phyloP scores from a whole-genome alignment of 2,329 filamentous ascomycete species.

The Chaetomiaceae sp. region DNA sequence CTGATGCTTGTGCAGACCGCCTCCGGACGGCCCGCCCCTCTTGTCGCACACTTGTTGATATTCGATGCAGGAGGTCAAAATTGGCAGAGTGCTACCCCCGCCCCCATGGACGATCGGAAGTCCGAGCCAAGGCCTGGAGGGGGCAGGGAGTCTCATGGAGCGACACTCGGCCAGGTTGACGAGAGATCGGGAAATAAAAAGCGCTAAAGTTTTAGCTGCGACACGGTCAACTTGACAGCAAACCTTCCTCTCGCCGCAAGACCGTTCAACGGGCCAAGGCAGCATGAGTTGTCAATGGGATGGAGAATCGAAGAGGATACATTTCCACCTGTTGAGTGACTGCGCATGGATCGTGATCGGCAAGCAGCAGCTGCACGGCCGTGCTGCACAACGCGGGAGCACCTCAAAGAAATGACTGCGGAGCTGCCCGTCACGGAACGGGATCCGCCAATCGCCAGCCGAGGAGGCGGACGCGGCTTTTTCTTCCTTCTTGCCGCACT shows the following conservation, averaged over 20 bases:
- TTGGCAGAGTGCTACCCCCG: no score
- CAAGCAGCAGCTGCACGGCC: conserved; percentile 12
- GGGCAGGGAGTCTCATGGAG: no score
- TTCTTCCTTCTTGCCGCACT: neutral
- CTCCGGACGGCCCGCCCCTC: conserved; percentile 6
- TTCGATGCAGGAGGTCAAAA: neutral
- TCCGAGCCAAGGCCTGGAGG: no score
- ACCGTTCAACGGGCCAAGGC: no score
- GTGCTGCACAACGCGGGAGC: neutral
- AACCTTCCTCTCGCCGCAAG: no score
- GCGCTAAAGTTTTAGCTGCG: no score
- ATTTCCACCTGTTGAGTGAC: neutral
- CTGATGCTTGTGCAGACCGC: conserved; percentile 14
- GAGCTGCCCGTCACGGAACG: neutral
- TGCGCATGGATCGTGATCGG: conserved; percentile 17
- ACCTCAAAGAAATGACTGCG: neutral
- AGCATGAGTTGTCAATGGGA: no score
- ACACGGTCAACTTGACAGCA: no score
- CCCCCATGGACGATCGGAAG: neutral
- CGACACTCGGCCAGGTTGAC: no score
- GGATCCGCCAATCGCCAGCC: neutral
- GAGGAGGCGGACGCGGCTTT: conserved; percentile 3
- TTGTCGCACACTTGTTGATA: neutral
- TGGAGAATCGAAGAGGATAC: neutral
- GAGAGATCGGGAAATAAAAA: no score